A percentile compares a stretch with the other conserved stretches of the same genome.
Evolutionary conservation across 192 early-diverging fungal species (phyloP).

Genomic region (Dissophora ornata): DNA sequence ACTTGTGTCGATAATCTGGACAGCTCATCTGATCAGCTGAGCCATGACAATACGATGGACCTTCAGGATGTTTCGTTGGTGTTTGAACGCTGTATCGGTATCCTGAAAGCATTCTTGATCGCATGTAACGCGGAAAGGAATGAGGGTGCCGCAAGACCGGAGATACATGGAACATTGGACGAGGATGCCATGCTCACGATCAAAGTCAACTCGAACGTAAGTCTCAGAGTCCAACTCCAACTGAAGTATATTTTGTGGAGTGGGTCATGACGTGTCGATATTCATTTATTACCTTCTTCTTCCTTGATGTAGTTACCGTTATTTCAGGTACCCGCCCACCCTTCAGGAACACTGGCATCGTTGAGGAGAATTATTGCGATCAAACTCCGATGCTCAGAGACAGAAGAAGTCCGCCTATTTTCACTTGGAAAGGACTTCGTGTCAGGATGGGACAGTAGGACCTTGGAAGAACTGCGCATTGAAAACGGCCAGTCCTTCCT

Average conservation of each 20-base stretch:
- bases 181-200: slow-evolving; percentile 56
- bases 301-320: slow-evolving; percentile 2
- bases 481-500: slow-evolving; percentile 48
- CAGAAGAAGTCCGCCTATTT: slow-evolving; percentile 47
- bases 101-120: slow-evolving; percentile 54
- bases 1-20: slow-evolving; percentile 57
- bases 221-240: no score
- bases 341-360: slow-evolving; percentile 40
- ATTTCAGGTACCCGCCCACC: slow-evolving; percentile 54
- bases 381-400: slow-evolving; percentile 27
- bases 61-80: slow-evolving; percentile 30
- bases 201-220: slow-evolving; percentile 40
- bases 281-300: not conserved
- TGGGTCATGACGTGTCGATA: not conserved
- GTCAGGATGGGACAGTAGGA: slow-evolving; percentile 34
- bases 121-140: slow-evolving; percentile 18
- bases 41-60: slow-evolving; percentile 20
- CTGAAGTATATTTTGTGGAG: no score
- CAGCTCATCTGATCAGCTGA: slow-evolving; percentile 27
- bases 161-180: slow-evolving; percentile 57
- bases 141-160: slow-evolving; percentile 10
- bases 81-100: slow-evolving; percentile 58
- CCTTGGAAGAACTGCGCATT: slow-evolving; percentile 55
- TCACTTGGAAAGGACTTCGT: slow-evolving; percentile 52
- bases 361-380: slow-evolving; percentile 44